phyloP scores from a whole-genome alignment of 441 rosid species.

The Melastoma candidum region DNA sequence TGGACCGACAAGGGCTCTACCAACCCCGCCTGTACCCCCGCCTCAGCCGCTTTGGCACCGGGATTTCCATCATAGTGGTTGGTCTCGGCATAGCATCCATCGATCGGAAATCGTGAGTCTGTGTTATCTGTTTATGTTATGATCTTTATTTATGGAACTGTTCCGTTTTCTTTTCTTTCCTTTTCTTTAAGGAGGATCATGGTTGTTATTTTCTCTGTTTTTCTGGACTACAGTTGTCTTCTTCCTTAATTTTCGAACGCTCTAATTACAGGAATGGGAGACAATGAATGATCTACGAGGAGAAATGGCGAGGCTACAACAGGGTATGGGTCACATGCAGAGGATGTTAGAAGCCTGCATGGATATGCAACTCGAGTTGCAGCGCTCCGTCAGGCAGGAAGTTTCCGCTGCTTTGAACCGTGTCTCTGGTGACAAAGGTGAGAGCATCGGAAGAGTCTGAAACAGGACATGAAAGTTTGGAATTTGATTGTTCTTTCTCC shows the following conservation, averaged over 20 bases:
- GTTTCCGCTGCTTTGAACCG: conserved; percentile 92
- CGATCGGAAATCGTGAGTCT: conserved; percentile 77
- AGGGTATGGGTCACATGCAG: conserved; percentile 99
- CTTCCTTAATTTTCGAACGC: too few species aligned
- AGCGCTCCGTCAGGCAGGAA: conserved; percentile 96
- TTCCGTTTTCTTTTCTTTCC: too few species aligned
- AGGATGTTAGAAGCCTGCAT: conserved; percentile 95
- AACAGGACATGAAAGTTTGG: neutral
- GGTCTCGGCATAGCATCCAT: conserved; percentile 90
- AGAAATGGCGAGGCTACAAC: conserved; percentile 89
- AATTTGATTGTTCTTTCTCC: neutral
- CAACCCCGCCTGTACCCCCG: conserved; percentile 83
- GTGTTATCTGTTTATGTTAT: neutral
- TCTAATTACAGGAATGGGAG: conserved; percentile 74
- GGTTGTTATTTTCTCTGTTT: too few species aligned
- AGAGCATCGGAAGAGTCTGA: neutral
- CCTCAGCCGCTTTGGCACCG: conserved; percentile 97
- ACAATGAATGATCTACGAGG: conserved; percentile 80
- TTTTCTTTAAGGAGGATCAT: too few species aligned
- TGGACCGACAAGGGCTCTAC: conserved; percentile 55
- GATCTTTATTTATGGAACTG: too few species aligned
- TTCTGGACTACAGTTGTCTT: too few species aligned
- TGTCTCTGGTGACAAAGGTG: conserved; percentile 66
- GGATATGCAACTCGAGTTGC: conserved; percentile 98
- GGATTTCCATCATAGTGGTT: conserved; percentile 65